Base-by-base conservation (phyloP, 345 rosid species). In the Salix purpurea region DNA sequence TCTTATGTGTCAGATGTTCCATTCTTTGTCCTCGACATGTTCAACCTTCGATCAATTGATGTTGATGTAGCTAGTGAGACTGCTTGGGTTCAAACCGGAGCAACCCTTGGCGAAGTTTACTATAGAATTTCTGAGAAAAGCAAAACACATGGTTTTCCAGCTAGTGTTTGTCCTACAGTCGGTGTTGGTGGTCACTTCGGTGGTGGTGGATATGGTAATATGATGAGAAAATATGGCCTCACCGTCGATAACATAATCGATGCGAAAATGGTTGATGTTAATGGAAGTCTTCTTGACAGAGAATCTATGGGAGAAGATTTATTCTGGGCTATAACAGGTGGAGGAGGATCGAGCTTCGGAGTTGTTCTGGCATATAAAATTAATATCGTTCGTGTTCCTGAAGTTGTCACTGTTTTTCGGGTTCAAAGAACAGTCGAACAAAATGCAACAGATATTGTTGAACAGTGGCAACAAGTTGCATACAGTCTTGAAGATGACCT, bases 181-280 rank as follows among this genome's bases (percentile, higher is more conserved):
- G 76, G 68, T 15, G 52, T 60, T 39, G 76, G 76, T 30, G 76
- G 76, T 30, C 76, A 73, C 30, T 61, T 73, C 15, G 21, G 34
- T 21, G 67, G 76, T 24, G 76, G 67, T n/a, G 76, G 76, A 15
- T 73, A 61, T 58, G 76, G 76, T 36, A 73, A 61, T 16, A 58
- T 39, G 67, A 58, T 73, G 76, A 61, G 76, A 23, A 73, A 61
- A n/a, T 73, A 73, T 60, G 76, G 76, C 14, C 76, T 73, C 0
- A 36, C 76, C 0, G 26, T 58, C 15, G 76, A 73, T 24, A 73
- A 73, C 67, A 39, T 73, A 21, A 39, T 39, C 23, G 76, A 73
- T 30, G 67, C 76, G 16, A 6, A 15, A 24, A 37, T 73, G 42
- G 15, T 73, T n/a, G 68, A 73, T 16, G 76, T 61, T 39, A 61